Conservation (phyloP, 2,329 filamentous ascomycete genomes). For the Calonectria pseudoreteaudii region DNA sequence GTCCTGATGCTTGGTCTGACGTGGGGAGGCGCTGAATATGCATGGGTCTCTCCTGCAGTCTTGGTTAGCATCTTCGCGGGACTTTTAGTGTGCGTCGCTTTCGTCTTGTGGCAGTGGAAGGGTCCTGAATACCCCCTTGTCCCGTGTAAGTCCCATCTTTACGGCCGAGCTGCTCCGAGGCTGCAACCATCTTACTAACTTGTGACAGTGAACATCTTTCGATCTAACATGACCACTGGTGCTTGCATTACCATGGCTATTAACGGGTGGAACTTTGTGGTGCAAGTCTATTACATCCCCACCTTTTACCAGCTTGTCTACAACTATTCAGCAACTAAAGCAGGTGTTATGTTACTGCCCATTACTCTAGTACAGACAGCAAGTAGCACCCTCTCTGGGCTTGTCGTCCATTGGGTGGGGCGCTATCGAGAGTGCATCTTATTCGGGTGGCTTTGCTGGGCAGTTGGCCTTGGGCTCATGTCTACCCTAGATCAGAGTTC, state of each 20-base stretch:
- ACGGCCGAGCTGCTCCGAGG: constrained; percentile 1
- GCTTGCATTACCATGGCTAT: constrained; percentile 68
- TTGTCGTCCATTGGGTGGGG: constrained; percentile 64
- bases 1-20: constrained; percentile 63
- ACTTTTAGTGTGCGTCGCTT: constrained; percentile 56
- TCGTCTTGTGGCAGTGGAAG: constrained; percentile 66
- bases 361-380: background rate
- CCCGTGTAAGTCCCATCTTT: constrained; percentile 51
- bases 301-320: constrained; percentile 53
- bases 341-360: background rate
- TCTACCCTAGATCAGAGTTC: constrained; percentile 62
- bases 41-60: constrained; percentile 67
- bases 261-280: constrained; percentile 70
- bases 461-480: constrained; percentile 63
- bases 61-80: constrained; percentile 67
- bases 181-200: background rate
- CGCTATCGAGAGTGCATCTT: constrained; percentile 66
- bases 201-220: constrained; percentile 57
- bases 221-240: constrained; percentile 63
- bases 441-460: constrained; percentile 64
- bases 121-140: constrained; percentile 61
- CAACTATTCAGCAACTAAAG: background rate
- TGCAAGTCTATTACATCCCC: constrained; percentile 64
- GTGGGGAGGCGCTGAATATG: constrained; percentile 70
- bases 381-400: constrained; percentile 53